Percentiles rank a stretch among this genome's conserved stretches.
These are phyloP conservation scores for Gilbertella persicaria DNA, from an alignment of 371 early-diverging fungal genomes.

Conservation along the genomic window DNA sequence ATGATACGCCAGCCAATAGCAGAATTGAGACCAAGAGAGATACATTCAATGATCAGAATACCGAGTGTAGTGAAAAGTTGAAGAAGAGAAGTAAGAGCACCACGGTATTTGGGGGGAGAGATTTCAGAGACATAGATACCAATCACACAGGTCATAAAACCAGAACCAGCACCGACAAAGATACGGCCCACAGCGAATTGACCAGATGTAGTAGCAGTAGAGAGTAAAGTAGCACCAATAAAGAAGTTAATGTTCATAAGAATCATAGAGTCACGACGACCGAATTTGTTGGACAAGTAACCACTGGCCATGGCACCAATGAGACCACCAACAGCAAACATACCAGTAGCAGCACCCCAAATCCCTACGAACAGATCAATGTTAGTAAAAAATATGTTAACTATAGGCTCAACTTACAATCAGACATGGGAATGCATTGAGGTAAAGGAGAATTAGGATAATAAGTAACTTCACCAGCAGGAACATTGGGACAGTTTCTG, in stretches of 20 bases:
- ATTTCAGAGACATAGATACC: slow-evolving; percentile 85
- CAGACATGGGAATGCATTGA: slow-evolving; percentile 47
- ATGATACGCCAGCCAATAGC: slow-evolving; percentile 72
- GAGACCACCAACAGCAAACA: slow-evolving; percentile 76
- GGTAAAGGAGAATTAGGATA: slow-evolving; percentile 41
- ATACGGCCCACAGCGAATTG: slow-evolving; percentile 82
- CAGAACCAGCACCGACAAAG: slow-evolving; percentile 81
- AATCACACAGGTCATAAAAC: slow-evolving; percentile 77
- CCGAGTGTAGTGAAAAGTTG: slow-evolving; percentile 84
- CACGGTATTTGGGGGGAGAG: slow-evolving; percentile 72
- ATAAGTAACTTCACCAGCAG: slow-evolving; percentile 36
- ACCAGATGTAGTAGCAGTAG: slow-evolving; percentile 55
- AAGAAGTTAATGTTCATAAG: slow-evolving; percentile 66
- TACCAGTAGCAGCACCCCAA: slow-evolving; percentile 65
- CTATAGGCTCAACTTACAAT: slow-evolving; percentile 48
- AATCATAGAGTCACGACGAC: slow-evolving; percentile 71
- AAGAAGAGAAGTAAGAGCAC: slow-evolving; percentile 70
- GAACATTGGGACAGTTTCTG: slow-evolving; percentile 39
- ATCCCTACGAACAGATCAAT: neutral
- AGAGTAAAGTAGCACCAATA: slow-evolving; percentile 66
- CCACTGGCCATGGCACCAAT: slow-evolving; percentile 69
- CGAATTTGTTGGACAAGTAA: slow-evolving; percentile 56
- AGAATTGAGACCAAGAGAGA: slow-evolving; percentile 59
- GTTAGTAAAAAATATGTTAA: neutral
- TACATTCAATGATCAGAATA: slow-evolving; percentile 64